Evolutionary conservation across 768 basidiomycete genomes (phyloP), one percentile per base, ranked within the genome.

Genomic region (Artomyces pyxidatus): DNA sequence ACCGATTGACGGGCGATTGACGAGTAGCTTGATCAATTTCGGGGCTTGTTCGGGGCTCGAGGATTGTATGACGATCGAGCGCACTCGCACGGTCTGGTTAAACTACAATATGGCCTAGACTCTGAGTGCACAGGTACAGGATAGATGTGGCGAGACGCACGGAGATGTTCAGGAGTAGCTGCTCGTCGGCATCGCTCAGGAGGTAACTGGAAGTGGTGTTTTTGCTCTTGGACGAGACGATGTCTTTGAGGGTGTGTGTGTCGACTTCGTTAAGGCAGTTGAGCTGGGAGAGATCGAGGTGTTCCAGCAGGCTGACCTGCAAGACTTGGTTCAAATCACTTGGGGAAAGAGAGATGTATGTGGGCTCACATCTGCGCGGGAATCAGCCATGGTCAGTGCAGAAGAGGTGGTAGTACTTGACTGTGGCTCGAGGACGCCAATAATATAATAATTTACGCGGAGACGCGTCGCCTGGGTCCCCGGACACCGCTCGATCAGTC

Each of bases 141-240:
- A 22, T 16, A n/a, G 25, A 37, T 39, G 10, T 5, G 25, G 30
- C 37, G 35, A 54, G 21, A 69, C 78, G 56, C 58, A 85, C 84
- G n/a, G 74, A 71, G 47, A 88, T 72, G 56, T 70, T 85, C 42
- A 88, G 50, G 22, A 88, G 65, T 6, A 88, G 71, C 61, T 88
- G 81, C 55, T 83, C 86, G 54, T 88, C 86, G 2, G 74, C 77
- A 59, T 88, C 83, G 57, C 82, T 85, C 52, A 76, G 68, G 47
- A 88, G 70, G 63, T 74, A 81, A 25, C 65, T 65, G 17, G 48
- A 35, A 25, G 68, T 57, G 1, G 67, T 70, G 63, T 84, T 84
- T 46, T 59, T 63, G 12, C 63, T 61, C 55, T 70, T 80, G 35
- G 42, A 21, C 0, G 59, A 53, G 14, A 85, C 53, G 48, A 88